Evolutionary conservation across 2,329 filamentous ascomycete genomes (phyloP).

Genomic region (Aspergillus aculeatinus): DNA sequence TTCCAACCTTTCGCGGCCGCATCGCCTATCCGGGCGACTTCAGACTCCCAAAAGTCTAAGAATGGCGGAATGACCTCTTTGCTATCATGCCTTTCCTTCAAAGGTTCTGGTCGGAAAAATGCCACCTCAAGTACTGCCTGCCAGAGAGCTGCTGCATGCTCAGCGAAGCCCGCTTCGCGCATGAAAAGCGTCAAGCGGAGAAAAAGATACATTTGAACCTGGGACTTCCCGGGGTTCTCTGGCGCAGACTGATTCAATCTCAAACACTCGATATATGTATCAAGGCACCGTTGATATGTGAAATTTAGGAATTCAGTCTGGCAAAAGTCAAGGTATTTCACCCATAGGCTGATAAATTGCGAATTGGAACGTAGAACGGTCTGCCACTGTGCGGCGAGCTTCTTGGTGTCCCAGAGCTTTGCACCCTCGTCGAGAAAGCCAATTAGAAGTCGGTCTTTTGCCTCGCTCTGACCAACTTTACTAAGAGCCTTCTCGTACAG

Average conservation of each 20-base stretch:
- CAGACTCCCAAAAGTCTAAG: constrained; percentile 81
- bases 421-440: constrained; percentile 71
- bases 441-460: constrained; percentile 62
- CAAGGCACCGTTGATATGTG: constrained; percentile 64
- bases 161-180: constrained; percentile 72
- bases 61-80: constrained; percentile 48
- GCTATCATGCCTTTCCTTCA: constrained; percentile 19
- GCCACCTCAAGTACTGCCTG: constrained; percentile 75
- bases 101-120: constrained; percentile 56
- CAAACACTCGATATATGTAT: constrained; percentile 60
- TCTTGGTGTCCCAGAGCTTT: constrained; percentile 69
- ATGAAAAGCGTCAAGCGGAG: constrained; percentile 72
- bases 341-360: constrained; percentile 67
- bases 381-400: constrained; percentile 64
- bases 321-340: constrained; percentile 66
- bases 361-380: constrained; percentile 58
- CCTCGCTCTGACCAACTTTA: constrained; percentile 49
- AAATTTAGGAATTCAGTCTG: constrained; percentile 68
- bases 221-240: constrained; percentile 22
- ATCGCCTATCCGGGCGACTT: constrained; percentile 77
- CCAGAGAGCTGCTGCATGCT: constrained; percentile 77
- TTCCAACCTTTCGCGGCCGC: constrained; percentile 68
- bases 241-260: constrained; percentile 32
- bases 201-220: constrained; percentile 66
- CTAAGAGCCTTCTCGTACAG: constrained; percentile 75